Evolutionary conservation across 352 stramenopile species (phyloP), one percentile per base, ranked within the genome.

Genomic region (Phytophthora vignae): DNA sequence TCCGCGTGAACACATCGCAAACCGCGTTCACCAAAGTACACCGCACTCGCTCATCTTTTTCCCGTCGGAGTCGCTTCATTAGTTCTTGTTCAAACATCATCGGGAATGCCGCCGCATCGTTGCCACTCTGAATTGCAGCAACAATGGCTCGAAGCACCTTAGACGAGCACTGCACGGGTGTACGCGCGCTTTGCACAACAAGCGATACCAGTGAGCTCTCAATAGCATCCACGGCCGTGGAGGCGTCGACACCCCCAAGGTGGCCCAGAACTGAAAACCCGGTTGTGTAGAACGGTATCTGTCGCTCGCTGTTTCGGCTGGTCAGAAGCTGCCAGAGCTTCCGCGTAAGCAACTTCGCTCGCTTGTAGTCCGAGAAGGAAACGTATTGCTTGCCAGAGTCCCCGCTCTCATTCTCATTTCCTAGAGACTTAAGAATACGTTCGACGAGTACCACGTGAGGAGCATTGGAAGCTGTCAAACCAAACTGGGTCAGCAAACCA

Each of bases 291-390:
- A 85, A 78, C 25, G 69, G 62, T 5, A 69, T 9, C n/a, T 55
- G 31, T 7, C 62, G 29, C 12, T 42, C 40, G n/a, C 27, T 59
- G 17, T 3, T 60, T 44, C 74, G 33, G 57, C 40, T 69, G 27
- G 62, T 73, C 17, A 88, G 55, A 10, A 86, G 57, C 29, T 74
- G 60, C 81, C 81, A 88, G 3, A 87, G 59, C 57, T 82, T 82
- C 3, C 64, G 65, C 5, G 77, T 71, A 21, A 88, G 65, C 40
- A 78, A 9, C n/a, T 82, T 83, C 17, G 58, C 59, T n/a, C 74
- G 74, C 57, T 78, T 80, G 59, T 82, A 83, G 25, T 80, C 73
- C 2, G 60, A 58, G 11, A 83, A 78, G 1, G 70, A 75, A 12
- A 14, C 25, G 42, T 66, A 80, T 1, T 73, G 65, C 25, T 69